Conservation (phyloP, 2,329 filamentous ascomycete genomes). For the Cryoendolithus antarcticus region DNA sequence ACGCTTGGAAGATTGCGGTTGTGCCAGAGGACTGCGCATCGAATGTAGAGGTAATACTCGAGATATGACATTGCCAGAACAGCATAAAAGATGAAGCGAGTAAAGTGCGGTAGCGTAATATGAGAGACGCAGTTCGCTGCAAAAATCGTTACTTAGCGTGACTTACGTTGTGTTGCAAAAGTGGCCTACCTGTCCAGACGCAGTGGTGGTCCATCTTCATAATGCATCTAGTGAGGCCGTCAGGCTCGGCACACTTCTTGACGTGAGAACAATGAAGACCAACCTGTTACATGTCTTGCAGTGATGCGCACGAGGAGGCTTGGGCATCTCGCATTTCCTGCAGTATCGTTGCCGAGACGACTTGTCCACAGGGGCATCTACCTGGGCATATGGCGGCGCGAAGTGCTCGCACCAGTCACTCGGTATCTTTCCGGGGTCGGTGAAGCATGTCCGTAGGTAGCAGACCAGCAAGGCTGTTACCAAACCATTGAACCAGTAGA, state of each 20-base stretch:
- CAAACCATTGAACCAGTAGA: conserved; percentile 53
- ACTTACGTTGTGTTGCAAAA: conserved; percentile 8
- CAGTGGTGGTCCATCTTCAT: conserved; percentile 82
- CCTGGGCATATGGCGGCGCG: conserved; percentile 14
- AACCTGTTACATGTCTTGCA: conserved; percentile 61
- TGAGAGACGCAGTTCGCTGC: conserved; percentile 64
- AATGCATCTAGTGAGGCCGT: conserved; percentile 33
- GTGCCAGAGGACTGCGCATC: conserved; percentile 49
- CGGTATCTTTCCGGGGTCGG: conserved; percentile 45
- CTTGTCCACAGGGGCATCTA: conserved; percentile 11
- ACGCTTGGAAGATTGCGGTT: conserved; percentile 55
- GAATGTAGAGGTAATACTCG: conserved; percentile 46
- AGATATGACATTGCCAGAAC: conserved; percentile 52
- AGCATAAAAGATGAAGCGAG: conserved; percentile 63
- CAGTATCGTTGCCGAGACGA: conserved; percentile 48
- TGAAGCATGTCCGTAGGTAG: conserved; percentile 53
- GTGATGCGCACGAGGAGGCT: conserved; percentile 69
- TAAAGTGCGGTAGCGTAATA: conserved; percentile 69
- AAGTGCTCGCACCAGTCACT: conserved; percentile 25
- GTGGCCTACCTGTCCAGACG: conserved; percentile 53
- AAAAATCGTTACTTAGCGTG: conserved; percentile 20
- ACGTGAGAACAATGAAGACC: conserved; percentile 5
- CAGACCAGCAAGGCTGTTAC: conserved; percentile 54
- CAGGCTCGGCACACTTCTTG: neutral
- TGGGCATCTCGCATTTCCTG: conserved; percentile 59